phyloP scores from a whole-genome alignment of 2,329 filamentous ascomycete species.

The Ophiosphaerella korrae region DNA sequence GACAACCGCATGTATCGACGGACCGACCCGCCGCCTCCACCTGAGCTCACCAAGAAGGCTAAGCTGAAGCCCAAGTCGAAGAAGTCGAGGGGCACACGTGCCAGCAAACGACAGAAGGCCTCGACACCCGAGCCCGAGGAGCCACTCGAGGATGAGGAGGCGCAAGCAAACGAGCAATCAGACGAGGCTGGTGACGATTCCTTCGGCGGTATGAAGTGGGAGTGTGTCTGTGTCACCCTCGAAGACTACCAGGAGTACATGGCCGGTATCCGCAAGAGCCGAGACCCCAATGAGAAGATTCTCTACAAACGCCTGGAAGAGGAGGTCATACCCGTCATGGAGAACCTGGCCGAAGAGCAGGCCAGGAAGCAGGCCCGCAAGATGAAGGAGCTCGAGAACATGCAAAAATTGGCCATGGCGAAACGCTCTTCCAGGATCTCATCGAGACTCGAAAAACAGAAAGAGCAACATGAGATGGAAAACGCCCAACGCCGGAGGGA shows the following conservation, averaged over 20 bases:
- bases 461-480: conserved; percentile 70
- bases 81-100: conserved; percentile 61
- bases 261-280: conserved; percentile 72
- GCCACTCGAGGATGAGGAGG: conserved; percentile 45
- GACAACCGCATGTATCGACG: conserved; percentile 91
- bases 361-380: conserved; percentile 74
- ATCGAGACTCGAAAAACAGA: conserved; percentile 77
- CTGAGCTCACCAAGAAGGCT: conserved; percentile 60
- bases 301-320: conserved; percentile 73
- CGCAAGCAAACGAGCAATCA: conserved; percentile 37
- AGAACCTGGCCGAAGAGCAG: conserved; percentile 72
- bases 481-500: conserved; percentile 72
- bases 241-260: conserved; percentile 77
- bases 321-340: conserved; percentile 82
- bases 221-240: conserved; percentile 83
- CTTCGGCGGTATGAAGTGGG: conserved; percentile 81
- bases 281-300: conserved; percentile 83
- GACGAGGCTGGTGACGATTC: conserved; percentile 60
- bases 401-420: conserved; percentile 88
- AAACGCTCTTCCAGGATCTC: conserved; percentile 93
- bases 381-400: conserved; percentile 77
- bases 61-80: conserved; percentile 60
- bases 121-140: conserved; percentile 53
- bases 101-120: conserved; percentile 73
- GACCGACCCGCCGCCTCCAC: conserved; percentile 72